phyloP scores from a whole-genome alignment of 2,329 filamentous ascomycete species.

The Colletotrichum liaoningense region DNA sequence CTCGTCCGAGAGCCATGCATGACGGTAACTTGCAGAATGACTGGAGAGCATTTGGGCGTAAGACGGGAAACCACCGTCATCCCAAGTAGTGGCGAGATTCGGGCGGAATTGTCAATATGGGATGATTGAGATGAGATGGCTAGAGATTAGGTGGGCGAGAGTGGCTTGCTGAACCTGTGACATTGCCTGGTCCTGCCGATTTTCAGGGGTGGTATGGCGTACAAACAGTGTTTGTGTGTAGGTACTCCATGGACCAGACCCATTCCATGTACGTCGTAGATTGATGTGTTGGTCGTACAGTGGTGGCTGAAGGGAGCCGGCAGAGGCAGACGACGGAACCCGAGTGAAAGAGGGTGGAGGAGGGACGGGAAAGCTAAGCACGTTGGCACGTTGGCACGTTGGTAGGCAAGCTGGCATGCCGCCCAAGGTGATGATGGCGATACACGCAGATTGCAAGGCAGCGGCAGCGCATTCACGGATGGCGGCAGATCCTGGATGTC shows the following conservation, averaged over 20 bases:
- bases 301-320: neutral
- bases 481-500: constrained; percentile 5
- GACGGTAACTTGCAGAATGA: neutral
- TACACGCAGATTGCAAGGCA: neutral
- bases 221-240: neutral
- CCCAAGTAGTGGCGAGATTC: neutral
- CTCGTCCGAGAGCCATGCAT: neutral
- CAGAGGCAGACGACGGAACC: neutral
- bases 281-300: neutral
- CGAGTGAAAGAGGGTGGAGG: neutral
- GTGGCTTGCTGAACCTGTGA: constrained; percentile 32
- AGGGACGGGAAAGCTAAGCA: neutral
- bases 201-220: neutral
- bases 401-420: neutral
- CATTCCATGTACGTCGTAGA: neutral
- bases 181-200: neutral
- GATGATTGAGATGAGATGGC: constrained; percentile 3
- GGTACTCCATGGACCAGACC: neutral
- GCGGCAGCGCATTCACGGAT: constrained; percentile 1
- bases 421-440: neutral
- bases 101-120: neutral
- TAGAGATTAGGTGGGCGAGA: neutral
- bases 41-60: neutral
- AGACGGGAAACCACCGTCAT: neutral
- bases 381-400: neutral